Conservation (phyloP, 352 stramenopile species). For the Halophytophthora polymorphica region DNA sequence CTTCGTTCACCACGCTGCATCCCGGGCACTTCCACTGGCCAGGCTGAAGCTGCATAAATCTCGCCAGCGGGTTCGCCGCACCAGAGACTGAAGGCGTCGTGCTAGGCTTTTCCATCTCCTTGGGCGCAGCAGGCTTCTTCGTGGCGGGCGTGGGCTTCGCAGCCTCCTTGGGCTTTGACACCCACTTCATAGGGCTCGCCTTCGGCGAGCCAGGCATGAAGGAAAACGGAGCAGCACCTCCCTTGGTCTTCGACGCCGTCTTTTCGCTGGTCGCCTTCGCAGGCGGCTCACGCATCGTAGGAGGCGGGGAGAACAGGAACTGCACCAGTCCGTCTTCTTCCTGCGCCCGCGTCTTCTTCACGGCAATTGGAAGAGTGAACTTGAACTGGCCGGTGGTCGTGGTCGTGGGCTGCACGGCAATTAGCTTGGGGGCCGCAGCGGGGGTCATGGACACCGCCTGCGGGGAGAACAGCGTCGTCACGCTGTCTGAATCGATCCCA, state of each 20-base stretch:
- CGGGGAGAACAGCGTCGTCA: conserved; percentile 25
- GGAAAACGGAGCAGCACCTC: conserved; percentile 43
- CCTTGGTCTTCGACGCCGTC: conserved; percentile 15
- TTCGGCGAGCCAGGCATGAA: conserved; percentile 70
- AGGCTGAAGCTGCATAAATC: conserved; percentile 58
- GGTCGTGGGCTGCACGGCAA: conserved; percentile 9
- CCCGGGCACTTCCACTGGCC: conserved; percentile 82
- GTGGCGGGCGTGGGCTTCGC: conserved; percentile 17
- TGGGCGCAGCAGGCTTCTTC: conserved; percentile 10
- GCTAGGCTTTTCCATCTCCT: conserved; percentile 12
- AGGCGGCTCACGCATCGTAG: conserved; percentile 55
- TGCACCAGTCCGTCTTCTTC: conserved; percentile 45
- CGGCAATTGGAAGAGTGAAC: conserved; percentile 47
- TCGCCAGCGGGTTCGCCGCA: conserved; percentile 48
- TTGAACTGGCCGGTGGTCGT: conserved; percentile 37
- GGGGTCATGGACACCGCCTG: conserved; percentile 42
- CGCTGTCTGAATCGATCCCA: conserved; percentile 1
- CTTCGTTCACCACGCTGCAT: conserved; percentile 69
- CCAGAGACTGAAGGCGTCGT: conserved; percentile 1
- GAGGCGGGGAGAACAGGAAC: conserved; percentile 67
- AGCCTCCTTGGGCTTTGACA: conserved; percentile 25
- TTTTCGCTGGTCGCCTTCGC: conserved; percentile 26
- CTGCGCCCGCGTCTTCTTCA: conserved; percentile 15
- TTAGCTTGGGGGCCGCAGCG: conserved; percentile 3
- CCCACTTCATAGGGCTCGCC: conserved; percentile 35